These are phyloP conservation scores for Botrytis byssoidea DNA, from an alignment of 2,329 filamentous ascomycete species.

Conservation along the genomic window DNA sequence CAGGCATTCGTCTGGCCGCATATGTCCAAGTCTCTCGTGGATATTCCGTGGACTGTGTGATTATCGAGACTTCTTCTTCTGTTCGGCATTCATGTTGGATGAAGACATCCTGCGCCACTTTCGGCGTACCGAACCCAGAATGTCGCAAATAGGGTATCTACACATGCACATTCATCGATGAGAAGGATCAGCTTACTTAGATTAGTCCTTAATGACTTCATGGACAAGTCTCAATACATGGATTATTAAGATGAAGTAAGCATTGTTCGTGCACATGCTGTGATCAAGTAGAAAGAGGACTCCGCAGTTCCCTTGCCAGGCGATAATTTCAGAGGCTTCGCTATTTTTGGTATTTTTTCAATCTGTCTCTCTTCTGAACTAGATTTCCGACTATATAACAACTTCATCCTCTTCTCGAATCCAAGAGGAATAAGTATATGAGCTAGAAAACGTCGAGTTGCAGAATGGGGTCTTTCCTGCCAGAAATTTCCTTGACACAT, in stretches of 20 bases:
- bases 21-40: too few species aligned
- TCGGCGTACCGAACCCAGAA: not conserved
- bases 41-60: too few species aligned
- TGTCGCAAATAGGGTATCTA: too few species aligned
- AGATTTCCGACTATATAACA: too few species aligned
- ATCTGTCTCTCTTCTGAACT: not conserved
- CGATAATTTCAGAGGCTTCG: not conserved
- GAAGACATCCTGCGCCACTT: not conserved
- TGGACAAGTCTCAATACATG: not conserved
- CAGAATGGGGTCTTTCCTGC: too few species aligned
- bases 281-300: not conserved
- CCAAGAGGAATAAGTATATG: too few species aligned
- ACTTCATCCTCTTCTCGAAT: too few species aligned
- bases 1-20: too few species aligned
- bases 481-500: too few species aligned
- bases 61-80: not conserved
- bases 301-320: not conserved
- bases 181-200: too few species aligned
- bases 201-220: too few species aligned
- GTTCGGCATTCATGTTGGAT: not conserved
- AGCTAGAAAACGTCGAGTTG: too few species aligned
- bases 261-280: not conserved
- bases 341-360: fast-evolving
- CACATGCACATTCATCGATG: not conserved
- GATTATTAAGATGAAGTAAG: not conserved